Base-by-base conservation (phyloP, 768 basidiomycete species). In the Imleria badia region DNA sequence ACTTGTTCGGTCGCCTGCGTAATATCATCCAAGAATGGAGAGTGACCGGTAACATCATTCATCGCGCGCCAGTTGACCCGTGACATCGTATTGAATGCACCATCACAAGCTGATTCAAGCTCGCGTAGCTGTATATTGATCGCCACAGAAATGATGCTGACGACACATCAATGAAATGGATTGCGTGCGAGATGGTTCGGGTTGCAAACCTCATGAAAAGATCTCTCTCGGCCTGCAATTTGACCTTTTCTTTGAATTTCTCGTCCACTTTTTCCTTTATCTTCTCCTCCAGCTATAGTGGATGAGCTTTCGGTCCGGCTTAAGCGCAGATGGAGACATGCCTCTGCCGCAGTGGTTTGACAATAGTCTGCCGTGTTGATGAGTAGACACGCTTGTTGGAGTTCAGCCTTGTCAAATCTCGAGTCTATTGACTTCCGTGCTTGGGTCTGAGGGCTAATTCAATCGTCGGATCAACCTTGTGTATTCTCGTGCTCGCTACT, bases 321-420 rank as follows among this genome's bases (percentile, higher is more conserved):
- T 1, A 19, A 39, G 34, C 10, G 36, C 9, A 13, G 19, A 45
- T 34, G 2, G 31, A 48, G 12, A 55, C 76, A 11, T 62, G 88
- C 94, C 81, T 97, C 93, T 19, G 84, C 66, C 1, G 95, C 91
- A 3, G 96, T 99, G 1, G 83, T 84, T 59, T 94, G 90, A 66
- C 97, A 99, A 67, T 98, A 99, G 66, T 98, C 95, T 1, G 95
- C 96, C 0, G 97, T 99, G 65, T 99, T 98, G 66, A 99, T 86
- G 23, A 96, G 73, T n/a, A 93, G 75, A 66, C 92, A 94, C 0
- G 91, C 85, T 58, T 89, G 91, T 63, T 83, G 85, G 31, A 98
- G 70, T 55, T 94, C 87, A 5, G 77, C 77, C 9, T 81, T 58
- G 66, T 97, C 94, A 31, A 85, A 81, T n/a, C 89, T 82, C 6